Evolutionary conservation across 805 yeast species (phyloP).

Genomic region (Pichia membranifaciens): DNA sequence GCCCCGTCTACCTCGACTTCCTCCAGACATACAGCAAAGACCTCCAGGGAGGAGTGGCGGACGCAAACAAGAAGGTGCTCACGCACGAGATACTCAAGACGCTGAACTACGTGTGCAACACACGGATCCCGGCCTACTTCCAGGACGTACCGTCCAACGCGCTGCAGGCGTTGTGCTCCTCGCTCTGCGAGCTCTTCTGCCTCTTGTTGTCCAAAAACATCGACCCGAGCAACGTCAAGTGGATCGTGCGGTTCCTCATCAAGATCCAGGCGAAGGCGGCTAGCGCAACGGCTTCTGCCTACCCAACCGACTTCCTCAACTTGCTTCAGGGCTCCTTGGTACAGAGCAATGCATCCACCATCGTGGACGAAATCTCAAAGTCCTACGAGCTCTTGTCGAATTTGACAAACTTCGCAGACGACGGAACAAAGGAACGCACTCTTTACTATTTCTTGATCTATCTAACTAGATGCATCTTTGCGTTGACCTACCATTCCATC

Average conservation of each 20-base stretch:
- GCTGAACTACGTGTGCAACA: conserved; percentile 70
- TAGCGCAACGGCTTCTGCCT: neutral
- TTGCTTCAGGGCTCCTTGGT: neutral
- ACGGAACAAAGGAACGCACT: neutral
- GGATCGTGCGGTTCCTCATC: conserved; percentile 11
- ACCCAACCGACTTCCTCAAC: neutral
- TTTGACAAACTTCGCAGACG: neutral
- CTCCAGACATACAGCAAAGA: conserved; percentile 3
- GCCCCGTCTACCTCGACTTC: conserved; percentile 40
- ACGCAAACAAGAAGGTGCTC: neutral
- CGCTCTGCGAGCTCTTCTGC: conserved; percentile 1
- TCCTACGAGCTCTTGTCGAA: neutral
- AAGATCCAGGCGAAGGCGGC: conserved; percentile 3
- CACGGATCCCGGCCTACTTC: conserved; percentile 62
- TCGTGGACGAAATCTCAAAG: neutral
- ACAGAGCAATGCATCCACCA: neutral
- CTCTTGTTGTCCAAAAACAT: neutral
- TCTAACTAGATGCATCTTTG: conserved; percentile 1
- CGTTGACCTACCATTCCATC: conserved; percentile 30
- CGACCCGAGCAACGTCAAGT: conserved; percentile 3
- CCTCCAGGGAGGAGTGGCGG: neutral
- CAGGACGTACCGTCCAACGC: neutral
- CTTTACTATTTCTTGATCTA: conserved; percentile 6
- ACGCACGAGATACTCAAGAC: conserved; percentile 61
- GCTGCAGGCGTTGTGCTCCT: conserved; percentile 1